Percentiles rank a stretch among this genome's conserved stretches.
These are phyloP conservation scores for Populus hybrid DNA, from an alignment of 441 rosid genomes.

Conservation along the genomic window DNA sequence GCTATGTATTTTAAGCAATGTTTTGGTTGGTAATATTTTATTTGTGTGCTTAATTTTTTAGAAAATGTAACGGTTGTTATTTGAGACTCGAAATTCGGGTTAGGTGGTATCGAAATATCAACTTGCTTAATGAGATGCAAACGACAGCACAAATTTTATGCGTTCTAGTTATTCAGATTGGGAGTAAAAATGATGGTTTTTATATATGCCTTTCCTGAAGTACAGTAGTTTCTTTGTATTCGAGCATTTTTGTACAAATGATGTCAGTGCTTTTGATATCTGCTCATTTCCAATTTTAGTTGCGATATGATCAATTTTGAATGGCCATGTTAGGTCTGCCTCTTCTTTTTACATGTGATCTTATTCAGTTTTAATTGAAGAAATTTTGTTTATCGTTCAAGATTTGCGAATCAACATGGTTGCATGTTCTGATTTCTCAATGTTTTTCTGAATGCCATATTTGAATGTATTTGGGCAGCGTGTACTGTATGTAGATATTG, in stretches of 20 bases:
- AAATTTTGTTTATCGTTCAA: neutral
- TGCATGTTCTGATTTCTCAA: neutral
- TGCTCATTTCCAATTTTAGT: neutral
- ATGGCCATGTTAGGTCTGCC: neutral
- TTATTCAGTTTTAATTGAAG: neutral
- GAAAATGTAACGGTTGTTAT: neutral
- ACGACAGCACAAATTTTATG: neutral
- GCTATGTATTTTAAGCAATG: neutral
- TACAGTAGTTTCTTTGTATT: neutral
- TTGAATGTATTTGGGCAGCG: conserved; percentile 53
- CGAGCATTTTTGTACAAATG: neutral
- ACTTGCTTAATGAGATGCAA: neutral
- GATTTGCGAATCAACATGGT: neutral
- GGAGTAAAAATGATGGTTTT: neutral
- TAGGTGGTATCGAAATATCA: neutral
- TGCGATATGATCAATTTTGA: neutral
- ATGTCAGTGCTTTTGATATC: neutral
- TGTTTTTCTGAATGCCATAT: conserved; percentile 15
- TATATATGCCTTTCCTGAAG: neutral
- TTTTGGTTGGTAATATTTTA: neutral
- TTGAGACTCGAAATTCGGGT: neutral
- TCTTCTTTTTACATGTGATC: neutral
- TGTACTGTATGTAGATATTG: conserved; percentile 88
- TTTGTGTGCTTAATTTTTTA: neutral
- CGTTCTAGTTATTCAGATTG: neutral